These are phyloP conservation scores for Talaromyces funiculosus DNA, from an alignment of 2,329 filamentous ascomycete species.

Conservation along the genomic window DNA sequence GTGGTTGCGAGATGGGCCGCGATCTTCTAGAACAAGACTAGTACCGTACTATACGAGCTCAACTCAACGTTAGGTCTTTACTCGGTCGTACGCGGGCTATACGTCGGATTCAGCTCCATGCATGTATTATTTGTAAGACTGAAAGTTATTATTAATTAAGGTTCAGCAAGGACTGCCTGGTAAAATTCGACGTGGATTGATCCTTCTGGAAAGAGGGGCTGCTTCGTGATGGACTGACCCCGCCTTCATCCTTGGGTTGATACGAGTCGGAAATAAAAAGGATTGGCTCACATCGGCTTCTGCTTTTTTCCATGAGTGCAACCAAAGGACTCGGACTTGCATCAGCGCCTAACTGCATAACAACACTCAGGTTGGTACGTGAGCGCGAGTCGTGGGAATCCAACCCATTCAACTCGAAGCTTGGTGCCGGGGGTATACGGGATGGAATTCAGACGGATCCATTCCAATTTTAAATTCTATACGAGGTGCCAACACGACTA, in stretches of 20 bases:
- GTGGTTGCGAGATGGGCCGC: slow-evolving; percentile 7
- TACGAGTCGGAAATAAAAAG: background rate
- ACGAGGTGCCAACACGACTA: background rate
- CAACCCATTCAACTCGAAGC: background rate
- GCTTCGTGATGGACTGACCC: no score
- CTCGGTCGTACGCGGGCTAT: background rate
- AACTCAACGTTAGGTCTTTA: background rate
- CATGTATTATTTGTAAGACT: no score
- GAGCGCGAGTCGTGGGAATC: background rate
- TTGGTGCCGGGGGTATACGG: background rate
- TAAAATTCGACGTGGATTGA: no score
- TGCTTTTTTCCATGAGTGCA: background rate
- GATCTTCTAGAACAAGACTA: slow-evolving; percentile 8
- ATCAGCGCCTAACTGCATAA: background rate
- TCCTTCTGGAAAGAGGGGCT: no score
- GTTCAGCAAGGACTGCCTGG: no score
- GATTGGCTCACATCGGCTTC: background rate
- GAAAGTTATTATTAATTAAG: no score
- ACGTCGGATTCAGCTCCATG: no score
- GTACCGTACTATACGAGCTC: background rate
- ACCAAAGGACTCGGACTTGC: background rate
- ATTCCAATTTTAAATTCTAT: background rate
- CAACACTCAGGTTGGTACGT: background rate
- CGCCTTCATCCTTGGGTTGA: background rate
- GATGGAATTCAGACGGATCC: background rate